A percentile compares a stretch with the other conserved stretches of the same genome.
phyloP scores from a whole-genome alignment of 2,329 filamentous ascomycete species.

The Diaporthe nobilis region DNA sequence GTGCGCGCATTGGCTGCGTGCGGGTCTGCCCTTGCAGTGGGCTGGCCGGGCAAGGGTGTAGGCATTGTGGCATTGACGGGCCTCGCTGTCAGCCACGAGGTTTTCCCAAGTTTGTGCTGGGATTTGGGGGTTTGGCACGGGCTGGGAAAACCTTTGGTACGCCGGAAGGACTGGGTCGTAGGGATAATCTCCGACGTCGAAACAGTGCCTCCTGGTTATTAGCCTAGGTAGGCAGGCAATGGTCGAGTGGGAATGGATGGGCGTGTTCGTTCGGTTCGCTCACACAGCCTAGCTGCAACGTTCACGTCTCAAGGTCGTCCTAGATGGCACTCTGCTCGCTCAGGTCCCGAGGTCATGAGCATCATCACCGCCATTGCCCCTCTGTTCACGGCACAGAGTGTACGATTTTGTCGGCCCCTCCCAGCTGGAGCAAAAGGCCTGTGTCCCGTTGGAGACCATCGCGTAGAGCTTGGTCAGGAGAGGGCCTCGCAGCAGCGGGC shows the following conservation, averaged over 20 bases:
- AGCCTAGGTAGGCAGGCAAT: background rate
- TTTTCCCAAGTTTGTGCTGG: background rate
- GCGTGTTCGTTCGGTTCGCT: background rate
- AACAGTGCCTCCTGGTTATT: background rate
- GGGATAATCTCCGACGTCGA: conserved; percentile 14
- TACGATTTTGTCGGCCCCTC: background rate
- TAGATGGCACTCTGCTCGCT: conserved; percentile 27
- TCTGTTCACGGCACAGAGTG: background rate
- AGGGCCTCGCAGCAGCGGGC: conserved; percentile 26
- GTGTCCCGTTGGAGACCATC: conserved; percentile 24
- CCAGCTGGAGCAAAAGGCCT: background rate
- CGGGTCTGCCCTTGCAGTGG: conserved; percentile 21
- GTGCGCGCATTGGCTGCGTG: conserved; percentile 24
- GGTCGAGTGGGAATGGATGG: background rate
- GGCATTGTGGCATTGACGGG: conserved; percentile 20
- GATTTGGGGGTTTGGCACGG: conserved; percentile 4
- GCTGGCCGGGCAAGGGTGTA: conserved; percentile 9
- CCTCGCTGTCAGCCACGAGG: conserved; percentile 30
- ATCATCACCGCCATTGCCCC: conserved; percentile 3
- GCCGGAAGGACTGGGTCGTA: background rate
- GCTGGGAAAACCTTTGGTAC: background rate
- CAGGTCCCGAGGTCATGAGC: conserved; percentile 17
- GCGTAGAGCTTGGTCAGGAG: conserved; percentile 26
- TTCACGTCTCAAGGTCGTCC: background rate
- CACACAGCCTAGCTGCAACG: conserved; percentile 24